These are phyloP conservation scores for Neurospora discreta DNA, from an alignment of 495 filamentous ascomycete genomes.

Conservation along the genomic window DNA sequence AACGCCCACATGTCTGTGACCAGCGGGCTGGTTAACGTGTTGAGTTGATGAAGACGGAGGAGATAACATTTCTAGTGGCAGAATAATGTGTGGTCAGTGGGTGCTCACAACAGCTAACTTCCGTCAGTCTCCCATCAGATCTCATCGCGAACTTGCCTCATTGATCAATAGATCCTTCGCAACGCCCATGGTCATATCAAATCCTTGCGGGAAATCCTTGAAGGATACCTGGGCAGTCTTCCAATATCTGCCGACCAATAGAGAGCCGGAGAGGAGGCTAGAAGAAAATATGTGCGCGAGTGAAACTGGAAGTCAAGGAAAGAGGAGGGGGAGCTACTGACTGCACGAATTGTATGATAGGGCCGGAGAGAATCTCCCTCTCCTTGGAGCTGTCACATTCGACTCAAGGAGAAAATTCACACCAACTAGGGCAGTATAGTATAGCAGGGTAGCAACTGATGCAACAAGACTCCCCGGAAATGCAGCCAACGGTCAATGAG, in stretches of 20 bases:
- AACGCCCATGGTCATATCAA: neutral
- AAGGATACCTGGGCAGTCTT: neutral
- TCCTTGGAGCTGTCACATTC: neutral
- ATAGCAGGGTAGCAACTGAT: neutral
- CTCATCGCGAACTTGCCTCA: neutral
- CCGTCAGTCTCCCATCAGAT: neutral
- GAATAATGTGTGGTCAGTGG: neutral
- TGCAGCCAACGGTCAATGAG: neutral
- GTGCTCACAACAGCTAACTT: neutral
- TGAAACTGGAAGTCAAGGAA: neutral
- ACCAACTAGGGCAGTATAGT: neutral
- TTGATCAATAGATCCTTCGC: neutral
- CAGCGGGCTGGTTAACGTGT: neutral
- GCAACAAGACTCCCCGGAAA: neutral
- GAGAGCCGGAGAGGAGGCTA: neutral
- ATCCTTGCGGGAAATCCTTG: neutral
- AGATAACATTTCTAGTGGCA: neutral
- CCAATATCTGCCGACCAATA: neutral
- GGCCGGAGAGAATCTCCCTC: neutral
- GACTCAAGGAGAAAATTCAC: neutral
- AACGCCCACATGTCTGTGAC: neutral
- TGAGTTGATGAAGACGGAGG: neutral
- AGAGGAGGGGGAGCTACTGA: neutral
- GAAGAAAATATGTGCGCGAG: neutral
- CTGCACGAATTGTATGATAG: neutral